Evolutionary conservation across 1,139 yeast species (phyloP).

Genomic region (Chernovozyma aurita): DNA sequence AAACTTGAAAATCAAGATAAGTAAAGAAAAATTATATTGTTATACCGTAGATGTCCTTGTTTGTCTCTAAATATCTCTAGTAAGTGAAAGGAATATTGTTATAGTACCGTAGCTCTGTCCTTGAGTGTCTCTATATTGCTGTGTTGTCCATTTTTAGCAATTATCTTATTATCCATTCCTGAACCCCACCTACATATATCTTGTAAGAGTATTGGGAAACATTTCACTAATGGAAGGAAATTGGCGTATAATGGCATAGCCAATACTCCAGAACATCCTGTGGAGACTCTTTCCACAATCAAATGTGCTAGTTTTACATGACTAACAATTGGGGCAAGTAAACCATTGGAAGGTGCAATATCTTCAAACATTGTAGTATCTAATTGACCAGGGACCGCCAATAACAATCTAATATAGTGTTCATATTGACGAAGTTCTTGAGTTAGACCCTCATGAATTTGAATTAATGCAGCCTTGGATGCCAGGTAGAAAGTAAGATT

Average conservation of each 20-base stretch:
- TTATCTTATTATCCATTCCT: slow-evolving; percentile 44
- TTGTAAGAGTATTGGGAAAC: slow-evolving; percentile 48
- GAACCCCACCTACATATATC: slow-evolving; percentile 46
- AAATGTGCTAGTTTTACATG: slow-evolving; percentile 36
- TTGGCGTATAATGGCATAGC: slow-evolving; percentile 59
- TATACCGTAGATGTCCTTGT: too few species aligned
- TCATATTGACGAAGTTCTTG: slow-evolving; percentile 37
- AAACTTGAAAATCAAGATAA: too few species aligned
- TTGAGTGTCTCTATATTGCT: too few species aligned
- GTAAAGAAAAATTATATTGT: too few species aligned
- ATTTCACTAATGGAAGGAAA: slow-evolving; percentile 48
- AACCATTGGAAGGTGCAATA: slow-evolving; percentile 51
- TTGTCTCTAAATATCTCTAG: too few species aligned
- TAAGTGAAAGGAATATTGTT: too few species aligned
- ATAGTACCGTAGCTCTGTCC: too few species aligned
- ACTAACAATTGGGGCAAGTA: slow-evolving; percentile 61
- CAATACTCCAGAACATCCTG: slow-evolving; percentile 51
- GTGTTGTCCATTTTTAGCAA: too few species aligned
- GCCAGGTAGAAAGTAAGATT: slow-evolving; percentile 63
- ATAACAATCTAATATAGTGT: slow-evolving; percentile 33
- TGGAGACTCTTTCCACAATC: slow-evolving; percentile 36
- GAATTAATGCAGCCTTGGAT: slow-evolving; percentile 58
- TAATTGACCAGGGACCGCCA: slow-evolving; percentile 67
- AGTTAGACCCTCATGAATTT: slow-evolving; percentile 54
- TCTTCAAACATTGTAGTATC: slow-evolving; percentile 60